phyloP scores from a whole-genome alignment of 1,139 yeast species.

The Saccharomyces hybrid region DNA sequence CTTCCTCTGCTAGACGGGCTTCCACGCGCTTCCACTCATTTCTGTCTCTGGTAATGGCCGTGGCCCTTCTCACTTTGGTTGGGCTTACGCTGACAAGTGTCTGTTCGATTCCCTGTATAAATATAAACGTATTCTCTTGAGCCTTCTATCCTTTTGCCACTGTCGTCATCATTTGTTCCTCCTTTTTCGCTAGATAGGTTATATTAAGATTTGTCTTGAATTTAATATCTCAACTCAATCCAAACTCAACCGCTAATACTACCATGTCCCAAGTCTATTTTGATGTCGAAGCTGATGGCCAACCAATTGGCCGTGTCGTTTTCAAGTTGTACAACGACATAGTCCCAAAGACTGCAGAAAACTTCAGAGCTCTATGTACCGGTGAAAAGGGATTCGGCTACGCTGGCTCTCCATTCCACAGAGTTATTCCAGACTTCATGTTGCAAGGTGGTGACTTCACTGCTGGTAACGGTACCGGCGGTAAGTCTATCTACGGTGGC shows the following conservation, averaged over 20 bases:
- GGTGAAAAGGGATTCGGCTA: constrained; percentile 98
- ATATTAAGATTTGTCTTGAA: background rate
- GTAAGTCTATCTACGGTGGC: constrained; percentile 96
- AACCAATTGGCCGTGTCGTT: constrained; percentile 59
- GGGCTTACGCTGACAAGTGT: background rate
- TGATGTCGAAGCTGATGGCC: constrained; percentile 34
- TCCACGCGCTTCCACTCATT: background rate
- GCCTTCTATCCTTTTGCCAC: background rate
- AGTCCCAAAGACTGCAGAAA: constrained; percentile 96
- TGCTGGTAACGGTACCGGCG: constrained; percentile 93
- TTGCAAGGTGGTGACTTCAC: constrained; percentile 99
- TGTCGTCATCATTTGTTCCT: background rate
- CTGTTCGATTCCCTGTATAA: background rate
- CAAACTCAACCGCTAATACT: constrained; percentile 3
- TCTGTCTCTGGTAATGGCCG: background rate
- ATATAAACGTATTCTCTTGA: background rate
- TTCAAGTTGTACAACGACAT: constrained; percentile 89
- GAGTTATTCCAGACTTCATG: constrained; percentile 98
- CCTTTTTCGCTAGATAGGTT: background rate
- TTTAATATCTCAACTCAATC: background rate
- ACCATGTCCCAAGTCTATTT: constrained; percentile 32
- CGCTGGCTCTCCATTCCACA: constrained; percentile 90
- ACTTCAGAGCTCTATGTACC: constrained; percentile 94
- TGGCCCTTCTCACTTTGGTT: background rate
- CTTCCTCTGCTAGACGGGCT: background rate